Percentiles rank a stretch among this genome's conserved stretches.
Conservation (phyloP, 176 grass and related monocot genomes). For the Triticum timopheevii region DNA sequence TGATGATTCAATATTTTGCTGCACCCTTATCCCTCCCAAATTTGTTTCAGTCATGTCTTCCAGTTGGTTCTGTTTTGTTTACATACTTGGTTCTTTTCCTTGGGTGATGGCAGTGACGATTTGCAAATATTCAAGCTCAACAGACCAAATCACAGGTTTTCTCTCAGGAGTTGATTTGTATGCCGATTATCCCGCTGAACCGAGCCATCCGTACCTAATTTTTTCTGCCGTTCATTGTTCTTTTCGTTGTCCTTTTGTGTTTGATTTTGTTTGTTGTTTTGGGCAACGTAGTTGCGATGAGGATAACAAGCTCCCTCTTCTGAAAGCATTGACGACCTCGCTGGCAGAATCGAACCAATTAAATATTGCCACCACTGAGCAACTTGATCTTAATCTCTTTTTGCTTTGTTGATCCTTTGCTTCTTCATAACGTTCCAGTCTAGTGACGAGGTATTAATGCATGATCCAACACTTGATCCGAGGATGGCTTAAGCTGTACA, state of each 20-base stretch:
- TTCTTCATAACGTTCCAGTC: too few relatives aligned
- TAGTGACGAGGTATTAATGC: too few relatives aligned
- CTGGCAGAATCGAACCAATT: conserved; percentile 96
- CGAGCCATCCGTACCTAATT: too few relatives aligned
- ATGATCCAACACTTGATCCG: too few relatives aligned
- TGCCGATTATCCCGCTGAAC: conserved; percentile 81
- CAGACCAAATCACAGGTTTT: conserved; percentile 89
- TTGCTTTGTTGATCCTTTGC: not conserved
- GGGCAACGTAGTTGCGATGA: conserved; percentile 39
- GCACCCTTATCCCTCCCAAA: too few relatives aligned
- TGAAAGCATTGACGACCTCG: conserved; percentile 71
- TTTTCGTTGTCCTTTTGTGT: too few relatives aligned
- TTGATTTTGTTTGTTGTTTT: too few relatives aligned
- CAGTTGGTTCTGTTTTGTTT: not conserved
- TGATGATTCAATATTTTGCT: too few relatives aligned
- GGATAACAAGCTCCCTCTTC: conserved; percentile 97
- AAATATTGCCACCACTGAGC: conserved; percentile 70
- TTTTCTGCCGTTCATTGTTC: not conserved
- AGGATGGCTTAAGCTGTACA: too few relatives aligned
- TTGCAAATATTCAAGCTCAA: conserved; percentile 88
- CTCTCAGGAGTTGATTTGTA: conserved; percentile 59
- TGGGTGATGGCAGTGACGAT: too few relatives aligned
- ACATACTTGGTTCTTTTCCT: too few relatives aligned
- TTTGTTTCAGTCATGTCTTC: too few relatives aligned
- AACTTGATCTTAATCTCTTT: not conserved